Evolutionary conservation across 768 basidiomycete species (phyloP).

Genomic region (Amyloporia xantha): DNA sequence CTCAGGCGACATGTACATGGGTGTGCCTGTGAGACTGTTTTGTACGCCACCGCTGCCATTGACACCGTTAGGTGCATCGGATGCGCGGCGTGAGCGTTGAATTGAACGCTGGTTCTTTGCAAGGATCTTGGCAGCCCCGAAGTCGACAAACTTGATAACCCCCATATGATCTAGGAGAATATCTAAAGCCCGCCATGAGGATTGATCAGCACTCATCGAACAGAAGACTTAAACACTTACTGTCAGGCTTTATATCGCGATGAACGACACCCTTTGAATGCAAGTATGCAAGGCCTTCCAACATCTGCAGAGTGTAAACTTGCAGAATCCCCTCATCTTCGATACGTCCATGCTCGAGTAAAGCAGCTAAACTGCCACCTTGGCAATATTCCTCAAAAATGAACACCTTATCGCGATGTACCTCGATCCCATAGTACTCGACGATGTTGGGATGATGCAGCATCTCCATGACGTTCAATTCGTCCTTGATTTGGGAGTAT

Average conservation of each 20-base stretch:
- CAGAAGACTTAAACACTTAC: conserved; percentile 50
- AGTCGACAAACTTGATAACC: conserved; percentile 95
- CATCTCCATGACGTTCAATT: conserved; percentile 97
- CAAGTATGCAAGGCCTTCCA: conserved; percentile 89
- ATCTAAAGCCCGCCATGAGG: no score
- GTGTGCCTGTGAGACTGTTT: conserved; percentile 92
- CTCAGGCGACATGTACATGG: conserved; percentile 99
- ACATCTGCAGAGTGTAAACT: conserved; percentile 94
- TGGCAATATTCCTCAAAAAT: conserved; percentile 99
- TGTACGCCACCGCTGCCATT: conserved; percentile 39
- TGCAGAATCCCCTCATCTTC: conserved; percentile 96
- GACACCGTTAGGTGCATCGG: conserved; percentile 34
- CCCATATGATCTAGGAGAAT: conserved; percentile 86
- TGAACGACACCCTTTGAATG: conserved; percentile 92
- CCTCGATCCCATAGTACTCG: conserved; percentile 98
- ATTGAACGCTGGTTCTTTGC: conserved; percentile 85
- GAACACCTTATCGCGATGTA: conserved; percentile 97
- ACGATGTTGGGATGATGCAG: conserved; percentile 96
- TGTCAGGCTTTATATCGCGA: conserved; percentile 97
- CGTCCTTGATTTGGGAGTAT: conserved; percentile 90
- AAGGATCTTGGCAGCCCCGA: conserved; percentile 94
- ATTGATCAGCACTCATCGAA: no score
- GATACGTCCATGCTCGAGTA: conserved; percentile 89
- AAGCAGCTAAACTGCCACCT: conserved; percentile 83
- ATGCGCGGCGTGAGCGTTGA: conserved; percentile 55